Base-by-base conservation (phyloP, 2,329 filamentous ascomycete species). In the Cadophora gregata region DNA sequence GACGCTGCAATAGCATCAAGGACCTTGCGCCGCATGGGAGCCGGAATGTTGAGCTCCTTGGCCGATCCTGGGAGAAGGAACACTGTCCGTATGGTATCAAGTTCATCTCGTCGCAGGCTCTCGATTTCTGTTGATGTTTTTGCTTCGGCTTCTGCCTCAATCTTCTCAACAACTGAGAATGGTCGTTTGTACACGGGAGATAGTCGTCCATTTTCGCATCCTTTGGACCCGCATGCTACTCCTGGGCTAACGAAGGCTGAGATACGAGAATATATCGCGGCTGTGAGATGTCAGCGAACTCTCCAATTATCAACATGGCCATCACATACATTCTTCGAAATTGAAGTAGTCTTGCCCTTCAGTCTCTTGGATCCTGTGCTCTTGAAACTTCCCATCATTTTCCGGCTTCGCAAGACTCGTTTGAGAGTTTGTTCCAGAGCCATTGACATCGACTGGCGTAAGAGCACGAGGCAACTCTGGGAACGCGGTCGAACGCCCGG, bases 11-110 rank as follows among this genome's bases (percentile, higher is more conserved):
- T 75, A 4, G 72, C 77, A 29, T 73, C 65, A 9, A 83, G 77
- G 14, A 78, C 80, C 6, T 77, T 70, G 47, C 77, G 75, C 47
- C 82, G 80, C 68, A 83, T 78, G 1, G 76, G 66, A 0, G 79
- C 76, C 4, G 82, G 81, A 66, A 84, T 80, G 73, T 84, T 84
- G 65, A 84, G 78, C 68, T 84, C 82, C 71, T 82, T 83, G 51
- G 79, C 77, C 1, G 80, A 75, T 7, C 77, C 77, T 1, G 81
- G 79, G 16, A 77, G 58, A 12, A 84, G 77, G 67, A 81, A 84
- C 1, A 79, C 77, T 33, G 76, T 72, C 70, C 79, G 76, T 59
- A 83, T 76, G 59, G 79, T 79, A 58, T 78, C 74, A 60, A 83
- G 77, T 55, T 81, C 80, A 59, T 71, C 67, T 10, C 66, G 69